Evolutionary conservation across 2,329 filamentous ascomycete species (phyloP), one percentile per base, ranked within the genome.

Genomic region (Conoideocrella luteorostrata): DNA sequence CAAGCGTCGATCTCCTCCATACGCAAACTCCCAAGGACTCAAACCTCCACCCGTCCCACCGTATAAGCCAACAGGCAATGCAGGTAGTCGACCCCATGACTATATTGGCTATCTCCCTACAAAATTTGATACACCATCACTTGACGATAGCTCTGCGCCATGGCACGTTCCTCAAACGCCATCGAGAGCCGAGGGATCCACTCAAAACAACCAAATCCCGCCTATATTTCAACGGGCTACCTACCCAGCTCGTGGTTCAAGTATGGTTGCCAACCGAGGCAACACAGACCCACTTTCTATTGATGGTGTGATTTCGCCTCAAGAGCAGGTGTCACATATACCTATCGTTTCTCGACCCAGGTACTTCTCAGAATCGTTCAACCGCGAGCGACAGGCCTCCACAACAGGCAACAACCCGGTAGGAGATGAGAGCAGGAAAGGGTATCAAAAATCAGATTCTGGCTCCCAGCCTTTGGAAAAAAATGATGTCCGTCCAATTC

Each of bases 161-260:
- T 52, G 50, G 49, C 44, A 48, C 22, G 35, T 26, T 13, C 17
- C 39, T 15, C 38, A 32, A 24, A n/a, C 37, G 7, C 42, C 47
- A 3, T 45, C 41, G n/a, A 28, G 34, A 12, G 37, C 26, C 3
- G 47, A 48, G 17, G 40, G 28, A 11, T 20, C 41, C 3, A 40
- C 18, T 4, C 37, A 37, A n/a, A 18, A 18, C 7, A 22, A 32
- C 3, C 43, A 35, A 15, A 20, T 37, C 9, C 34, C 24, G 20
- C 35, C 29, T 15, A 17, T 30, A 7, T 52, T 51, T 17, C 44
- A 50, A 6, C 40, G 47, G 9, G 48, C 55, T 11, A 45, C 45
- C 5, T 52, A 49, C 32, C 58, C 59, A 7, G 43, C 47, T 9
- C 56, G 59, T 28, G 52, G 45, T 18, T 57, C 57, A 2, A 64